These are phyloP conservation scores for Theileria parva DNA, from an alignment of 169 alveolate genomes.

Conservation along the genomic window DNA sequence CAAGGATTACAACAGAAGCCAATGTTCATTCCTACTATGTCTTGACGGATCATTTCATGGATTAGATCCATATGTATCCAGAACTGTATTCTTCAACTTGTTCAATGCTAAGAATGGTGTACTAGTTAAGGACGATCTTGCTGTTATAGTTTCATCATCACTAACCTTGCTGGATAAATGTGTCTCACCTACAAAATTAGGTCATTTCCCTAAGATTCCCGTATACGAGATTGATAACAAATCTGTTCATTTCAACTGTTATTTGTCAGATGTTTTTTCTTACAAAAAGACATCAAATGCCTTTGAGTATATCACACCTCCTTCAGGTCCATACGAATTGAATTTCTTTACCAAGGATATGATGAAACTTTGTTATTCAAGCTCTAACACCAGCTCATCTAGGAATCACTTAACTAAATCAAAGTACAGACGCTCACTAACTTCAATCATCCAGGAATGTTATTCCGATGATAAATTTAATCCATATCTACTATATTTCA, in stretches of 20 bases:
- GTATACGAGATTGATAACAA: background rate
- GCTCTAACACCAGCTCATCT: background rate
- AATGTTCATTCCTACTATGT: constrained; percentile 61
- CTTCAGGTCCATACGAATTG: background rate
- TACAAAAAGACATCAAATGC: background rate
- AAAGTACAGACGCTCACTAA: background rate
- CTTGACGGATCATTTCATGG: constrained; percentile 44
- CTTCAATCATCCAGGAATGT: background rate
- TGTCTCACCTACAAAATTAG: background rate
- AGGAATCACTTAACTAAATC: background rate
- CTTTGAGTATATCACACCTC: background rate
- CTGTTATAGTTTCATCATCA: constrained; percentile 13
- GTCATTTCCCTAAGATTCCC: background rate
- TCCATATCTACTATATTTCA: background rate
- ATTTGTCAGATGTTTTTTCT: background rate
- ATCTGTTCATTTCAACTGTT: background rate
- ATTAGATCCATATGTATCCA: constrained; percentile 18
- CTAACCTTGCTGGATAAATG: background rate
- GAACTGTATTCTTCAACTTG: background rate
- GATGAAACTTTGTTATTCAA: background rate
- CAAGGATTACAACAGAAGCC: constrained; percentile 17
- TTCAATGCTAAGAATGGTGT: constrained; percentile 15
- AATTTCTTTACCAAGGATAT: background rate
- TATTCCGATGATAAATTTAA: background rate
- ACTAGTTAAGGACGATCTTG: constrained; percentile 24